These are phyloP conservation scores for Crassisporium funariophilum DNA, from an alignment of 768 basidiomycete species.

Conservation along the genomic window DNA sequence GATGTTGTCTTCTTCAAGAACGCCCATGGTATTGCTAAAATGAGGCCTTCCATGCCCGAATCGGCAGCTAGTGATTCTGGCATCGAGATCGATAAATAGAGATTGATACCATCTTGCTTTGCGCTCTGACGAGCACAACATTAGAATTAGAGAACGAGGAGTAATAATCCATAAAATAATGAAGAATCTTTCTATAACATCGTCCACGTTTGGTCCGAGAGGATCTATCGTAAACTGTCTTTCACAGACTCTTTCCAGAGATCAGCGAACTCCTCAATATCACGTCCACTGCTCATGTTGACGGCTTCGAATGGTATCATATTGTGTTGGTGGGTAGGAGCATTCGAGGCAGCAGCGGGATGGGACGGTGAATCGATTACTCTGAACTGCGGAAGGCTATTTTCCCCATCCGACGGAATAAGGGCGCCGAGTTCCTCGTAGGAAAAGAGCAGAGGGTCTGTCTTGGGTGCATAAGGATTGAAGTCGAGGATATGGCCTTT, in stretches of 20 bases:
- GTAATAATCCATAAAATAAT: no score
- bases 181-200: no score
- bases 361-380: conserved; percentile 78
- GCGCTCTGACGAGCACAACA: no score
- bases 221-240: conserved; percentile 26
- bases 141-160: no score
- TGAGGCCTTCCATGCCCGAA: conserved; percentile 67
- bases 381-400: conserved; percentile 45
- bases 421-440: conserved; percentile 71
- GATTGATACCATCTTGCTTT: neutral
- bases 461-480: conserved; percentile 82
- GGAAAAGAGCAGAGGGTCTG: conserved; percentile 86
- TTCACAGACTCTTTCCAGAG: conserved; percentile 59
- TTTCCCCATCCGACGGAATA: conserved; percentile 11
- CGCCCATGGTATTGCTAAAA: conserved; percentile 72
- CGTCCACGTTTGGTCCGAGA: no score
- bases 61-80: conserved; percentile 56
- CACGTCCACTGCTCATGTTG: conserved; percentile 72
- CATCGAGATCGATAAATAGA: conserved; percentile 53
- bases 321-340: conserved; percentile 80
- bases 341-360: conserved; percentile 64
- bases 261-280: conserved; percentile 73
- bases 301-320: conserved; percentile 92
- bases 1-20: conserved; percentile 93
- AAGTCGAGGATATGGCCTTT: conserved; percentile 88